Evolutionary conservation across 768 basidiomycete genomes (phyloP).

Genomic region (Dioszegia aurantiaca): DNA sequence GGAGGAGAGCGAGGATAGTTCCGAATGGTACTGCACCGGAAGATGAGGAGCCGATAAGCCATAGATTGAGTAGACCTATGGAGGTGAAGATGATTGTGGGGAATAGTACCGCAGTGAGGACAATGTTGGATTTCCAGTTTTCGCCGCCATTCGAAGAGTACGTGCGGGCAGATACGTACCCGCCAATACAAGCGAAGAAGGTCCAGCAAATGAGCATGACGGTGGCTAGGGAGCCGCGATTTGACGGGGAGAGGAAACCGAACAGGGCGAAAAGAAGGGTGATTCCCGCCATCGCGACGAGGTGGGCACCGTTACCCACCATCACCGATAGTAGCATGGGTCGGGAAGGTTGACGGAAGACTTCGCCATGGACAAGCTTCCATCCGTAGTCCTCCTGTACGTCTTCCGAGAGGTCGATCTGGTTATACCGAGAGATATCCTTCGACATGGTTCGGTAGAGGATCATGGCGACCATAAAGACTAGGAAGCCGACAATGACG

Average conservation of each 20-base stretch:
- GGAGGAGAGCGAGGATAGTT: constrained; percentile 79
- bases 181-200: constrained; percentile 85
- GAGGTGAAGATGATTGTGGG: constrained; percentile 79
- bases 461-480: constrained; percentile 79
- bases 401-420: constrained; percentile 87
- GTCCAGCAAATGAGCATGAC: constrained; percentile 95
- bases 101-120: constrained; percentile 80
- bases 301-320: constrained; percentile 85
- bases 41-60: constrained; percentile 76
- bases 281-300: constrained; percentile 79
- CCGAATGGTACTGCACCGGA: constrained; percentile 97
- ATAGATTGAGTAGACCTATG: constrained; percentile 86
- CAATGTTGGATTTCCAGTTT: constrained; percentile 74
- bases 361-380: constrained; percentile 96
- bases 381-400: constrained; percentile 98
- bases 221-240: constrained; percentile 88
- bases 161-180: constrained; percentile 79
- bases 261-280: constrained; percentile 89
- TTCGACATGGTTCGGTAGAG: constrained; percentile 78
- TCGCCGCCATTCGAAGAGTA: constrained; percentile 77
- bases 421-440: constrained; percentile 94
- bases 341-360: constrained; percentile 77
- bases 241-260: constrained; percentile 92
- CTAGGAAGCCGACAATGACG: constrained; percentile 81
- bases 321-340: constrained; percentile 77